These are phyloP conservation scores for Alisma plantagoaquatica DNA, from an alignment of 106 monocot species.

Conservation along the genomic window DNA sequence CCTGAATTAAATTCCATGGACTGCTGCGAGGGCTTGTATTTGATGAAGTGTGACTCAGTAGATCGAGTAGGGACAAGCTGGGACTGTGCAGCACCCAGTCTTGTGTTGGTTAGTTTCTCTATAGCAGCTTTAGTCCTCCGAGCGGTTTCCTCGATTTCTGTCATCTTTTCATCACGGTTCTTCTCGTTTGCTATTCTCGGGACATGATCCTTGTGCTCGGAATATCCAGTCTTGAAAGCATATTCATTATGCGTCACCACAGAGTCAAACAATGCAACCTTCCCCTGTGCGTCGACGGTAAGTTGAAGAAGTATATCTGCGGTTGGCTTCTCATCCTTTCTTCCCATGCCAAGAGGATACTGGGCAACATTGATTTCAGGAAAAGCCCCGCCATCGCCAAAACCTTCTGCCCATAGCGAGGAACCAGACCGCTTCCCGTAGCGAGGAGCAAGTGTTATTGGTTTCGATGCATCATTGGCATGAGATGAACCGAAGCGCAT, in stretches of 20 bases:
- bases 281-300: slow-evolving; percentile 88
- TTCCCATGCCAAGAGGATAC: slow-evolving; percentile 93
- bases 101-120: slow-evolving; percentile 88
- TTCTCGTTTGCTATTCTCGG: too few species aligned
- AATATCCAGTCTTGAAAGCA: slow-evolving; percentile 73
- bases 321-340: slow-evolving; percentile 66
- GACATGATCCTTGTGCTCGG: slow-evolving; percentile 60
- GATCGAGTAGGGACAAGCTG: slow-evolving; percentile 83
- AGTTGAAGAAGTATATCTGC: slow-evolving; percentile 79
- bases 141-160: slow-evolving; percentile 84
- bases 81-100: slow-evolving; percentile 87
- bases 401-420: slow-evolving; percentile 76
- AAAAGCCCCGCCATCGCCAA: slow-evolving; percentile 98
- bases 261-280: slow-evolving; percentile 81
- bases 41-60: slow-evolving; percentile 77
- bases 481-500: slow-evolving; percentile 50
- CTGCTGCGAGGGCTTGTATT: slow-evolving; percentile 88
- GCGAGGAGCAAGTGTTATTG: slow-evolving; percentile 41
- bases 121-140: slow-evolving; percentile 68
- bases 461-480: neutral
- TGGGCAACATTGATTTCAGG: slow-evolving; percentile 95
- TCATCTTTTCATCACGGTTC: slow-evolving; percentile 68
- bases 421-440: slow-evolving; percentile 93
- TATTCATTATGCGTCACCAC: slow-evolving; percentile 85
- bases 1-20: slow-evolving; percentile 88